These are phyloP conservation scores for Mycena galopus DNA, from an alignment of 768 basidiomycete genomes.

Conservation along the genomic window DNA sequence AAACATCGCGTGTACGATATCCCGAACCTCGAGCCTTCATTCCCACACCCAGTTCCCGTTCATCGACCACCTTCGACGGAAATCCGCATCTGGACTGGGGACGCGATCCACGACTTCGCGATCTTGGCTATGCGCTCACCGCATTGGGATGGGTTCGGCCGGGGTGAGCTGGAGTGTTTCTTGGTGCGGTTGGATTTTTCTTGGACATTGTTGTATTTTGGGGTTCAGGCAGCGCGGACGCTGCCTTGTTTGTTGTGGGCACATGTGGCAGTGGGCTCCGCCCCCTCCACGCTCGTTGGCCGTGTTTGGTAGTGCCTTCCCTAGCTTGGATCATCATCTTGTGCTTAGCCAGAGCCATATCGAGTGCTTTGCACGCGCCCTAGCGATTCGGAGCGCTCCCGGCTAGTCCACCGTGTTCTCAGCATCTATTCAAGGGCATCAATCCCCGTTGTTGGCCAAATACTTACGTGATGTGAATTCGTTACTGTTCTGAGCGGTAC, in stretches of 20 bases:
- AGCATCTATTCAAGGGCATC: no score
- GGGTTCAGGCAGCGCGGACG: not conserved
- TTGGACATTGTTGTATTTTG: not conserved
- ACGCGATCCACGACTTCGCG: no score
- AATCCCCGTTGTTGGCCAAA: no score
- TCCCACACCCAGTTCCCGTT: not conserved
- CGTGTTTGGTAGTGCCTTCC: not conserved
- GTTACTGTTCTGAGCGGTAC: no score
- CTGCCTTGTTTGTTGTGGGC: not conserved
- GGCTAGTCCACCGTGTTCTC: not conserved
- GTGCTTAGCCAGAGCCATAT: not conserved
- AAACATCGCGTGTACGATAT: not conserved
- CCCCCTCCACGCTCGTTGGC: not conserved
- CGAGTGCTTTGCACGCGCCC: not conserved
- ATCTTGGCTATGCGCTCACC: no score
- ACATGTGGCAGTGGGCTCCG: not conserved
- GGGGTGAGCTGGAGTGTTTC: no score
- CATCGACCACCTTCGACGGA: not conserved
- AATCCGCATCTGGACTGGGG: not conserved
- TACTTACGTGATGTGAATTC: no score
- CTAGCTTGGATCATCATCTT: not conserved
- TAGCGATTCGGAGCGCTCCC: not conserved
- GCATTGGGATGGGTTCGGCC: no score
- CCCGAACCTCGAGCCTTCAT: not conserved
- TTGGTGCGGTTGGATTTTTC: no score